Evolutionary conservation across 2,329 filamentous ascomycete species (phyloP).

Genomic region (Elsinoe fawcettii): DNA sequence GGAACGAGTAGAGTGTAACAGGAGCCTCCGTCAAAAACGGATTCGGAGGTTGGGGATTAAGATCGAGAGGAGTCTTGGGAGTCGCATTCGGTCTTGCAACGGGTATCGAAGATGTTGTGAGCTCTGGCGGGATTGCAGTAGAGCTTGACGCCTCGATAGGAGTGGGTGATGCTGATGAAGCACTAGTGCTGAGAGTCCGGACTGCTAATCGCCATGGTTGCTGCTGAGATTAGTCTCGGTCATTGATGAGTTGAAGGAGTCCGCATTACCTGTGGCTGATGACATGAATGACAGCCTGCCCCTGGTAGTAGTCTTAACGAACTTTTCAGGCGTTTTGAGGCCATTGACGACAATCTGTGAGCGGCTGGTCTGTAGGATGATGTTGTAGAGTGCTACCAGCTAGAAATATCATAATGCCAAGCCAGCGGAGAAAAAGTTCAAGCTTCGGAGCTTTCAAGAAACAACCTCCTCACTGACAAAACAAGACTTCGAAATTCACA

Average conservation of each 20-base stretch:
- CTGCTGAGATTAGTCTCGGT: neutral
- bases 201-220: neutral
- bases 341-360: neutral
- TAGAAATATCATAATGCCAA: conserved; percentile 14
- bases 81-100: neutral
- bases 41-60: conserved; percentile 22
- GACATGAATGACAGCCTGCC: neutral
- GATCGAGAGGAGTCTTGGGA: conserved; percentile 20
- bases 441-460: neutral
- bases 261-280: neutral
- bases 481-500: neutral
- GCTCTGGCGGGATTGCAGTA: neutral
- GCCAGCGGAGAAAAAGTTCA: conserved; percentile 14
- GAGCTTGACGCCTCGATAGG: conserved; percentile 2
- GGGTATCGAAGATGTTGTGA: neutral
- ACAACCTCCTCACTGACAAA: neutral
- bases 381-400: neutral
- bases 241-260: neutral
- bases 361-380: neutral
- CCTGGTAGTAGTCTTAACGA: conserved; percentile 1
- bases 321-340: conserved; percentile 3
- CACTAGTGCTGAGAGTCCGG: neutral
- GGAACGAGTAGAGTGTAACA: conserved; percentile 84
- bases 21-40: conserved; percentile 57
- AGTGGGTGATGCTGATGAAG: neutral